Conservation (phyloP, 495 filamentous ascomycete genomes). For the Penicillium atrosanguineum region DNA sequence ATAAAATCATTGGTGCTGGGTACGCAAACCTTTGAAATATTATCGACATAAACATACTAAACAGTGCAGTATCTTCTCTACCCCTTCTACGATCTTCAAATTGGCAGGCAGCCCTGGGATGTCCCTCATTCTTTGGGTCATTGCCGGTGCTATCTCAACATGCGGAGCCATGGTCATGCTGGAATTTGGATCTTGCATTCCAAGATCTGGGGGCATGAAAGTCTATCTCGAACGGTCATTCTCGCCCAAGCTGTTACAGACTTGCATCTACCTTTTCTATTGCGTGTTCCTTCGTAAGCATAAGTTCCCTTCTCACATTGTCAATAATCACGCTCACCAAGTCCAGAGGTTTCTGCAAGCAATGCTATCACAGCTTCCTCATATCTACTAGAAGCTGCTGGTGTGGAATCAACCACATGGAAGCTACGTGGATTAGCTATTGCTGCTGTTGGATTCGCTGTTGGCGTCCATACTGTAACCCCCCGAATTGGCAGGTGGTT, state of each 20-base stretch:
- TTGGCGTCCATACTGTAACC: slow-evolving; percentile 26
- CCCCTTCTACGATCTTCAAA: slow-evolving; percentile 58
- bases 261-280: slow-evolving; percentile 33
- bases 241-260: slow-evolving; percentile 59
- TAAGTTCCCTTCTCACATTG: background rate
- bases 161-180: slow-evolving; percentile 58
- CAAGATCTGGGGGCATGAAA: slow-evolving; percentile 64
- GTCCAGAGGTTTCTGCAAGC: slow-evolving; percentile 21
- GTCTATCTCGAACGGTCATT: slow-evolving; percentile 61
- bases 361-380: slow-evolving; percentile 27
- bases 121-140: slow-evolving; percentile 58
- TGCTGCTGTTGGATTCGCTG: slow-evolving; percentile 27
- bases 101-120: slow-evolving; percentile 63
- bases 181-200: slow-evolving; percentile 67
- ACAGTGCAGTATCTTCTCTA: slow-evolving; percentile 68
- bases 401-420: slow-evolving; percentile 25
- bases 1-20: slow-evolving; percentile 30
- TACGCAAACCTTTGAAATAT: slow-evolving; percentile 1
- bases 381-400: slow-evolving; percentile 24
- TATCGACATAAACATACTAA: background rate
- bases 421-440: slow-evolving; percentile 33
- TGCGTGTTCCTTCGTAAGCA: slow-evolving; percentile 24
- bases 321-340: too few species aligned
- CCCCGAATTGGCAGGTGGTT: slow-evolving; percentile 27
- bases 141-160: slow-evolving; percentile 55